Evolutionary conservation across 2,329 filamentous ascomycete species (phyloP).

Genomic region (Microsporum canis): DNA sequence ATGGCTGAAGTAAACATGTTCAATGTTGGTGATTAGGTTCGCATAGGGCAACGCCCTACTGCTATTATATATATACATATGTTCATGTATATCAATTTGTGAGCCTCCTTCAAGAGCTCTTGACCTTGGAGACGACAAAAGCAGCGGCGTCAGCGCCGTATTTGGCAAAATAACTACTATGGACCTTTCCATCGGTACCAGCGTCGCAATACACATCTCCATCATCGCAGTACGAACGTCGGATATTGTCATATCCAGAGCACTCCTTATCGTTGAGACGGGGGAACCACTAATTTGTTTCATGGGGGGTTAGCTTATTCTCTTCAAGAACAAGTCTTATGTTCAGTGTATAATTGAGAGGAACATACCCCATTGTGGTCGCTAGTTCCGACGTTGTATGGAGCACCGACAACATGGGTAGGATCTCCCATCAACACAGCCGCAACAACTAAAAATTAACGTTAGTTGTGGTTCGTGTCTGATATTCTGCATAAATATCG

Average conservation of each 20-base stretch:
- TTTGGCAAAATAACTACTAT: slow-evolving; percentile 8
- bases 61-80: background rate
- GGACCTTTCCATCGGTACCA: slow-evolving; percentile 5
- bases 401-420: background rate
- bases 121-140: slow-evolving; percentile 4
- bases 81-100: background rate
- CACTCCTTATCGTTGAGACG: slow-evolving; percentile 6
- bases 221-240: slow-evolving; percentile 9
- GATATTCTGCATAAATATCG: background rate
- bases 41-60: background rate
- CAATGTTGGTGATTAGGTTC: background rate
- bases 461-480: background rate
- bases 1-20: background rate
- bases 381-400: slow-evolving; percentile 10
- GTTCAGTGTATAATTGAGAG: background rate
- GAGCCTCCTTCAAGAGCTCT: background rate
- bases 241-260: slow-evolving; percentile 1
- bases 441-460: slow-evolving; percentile 5
- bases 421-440: slow-evolving; percentile 10
- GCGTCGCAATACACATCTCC: slow-evolving; percentile 10
- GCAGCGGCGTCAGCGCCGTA: background rate
- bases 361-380: slow-evolving; percentile 7
- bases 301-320: background rate
- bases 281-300: slow-evolving; percentile 8
- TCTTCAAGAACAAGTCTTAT: background rate